Base-by-base conservation (phyloP, 2,329 filamentous ascomycete species). In the Exophiala phaeomuriformis region DNA sequence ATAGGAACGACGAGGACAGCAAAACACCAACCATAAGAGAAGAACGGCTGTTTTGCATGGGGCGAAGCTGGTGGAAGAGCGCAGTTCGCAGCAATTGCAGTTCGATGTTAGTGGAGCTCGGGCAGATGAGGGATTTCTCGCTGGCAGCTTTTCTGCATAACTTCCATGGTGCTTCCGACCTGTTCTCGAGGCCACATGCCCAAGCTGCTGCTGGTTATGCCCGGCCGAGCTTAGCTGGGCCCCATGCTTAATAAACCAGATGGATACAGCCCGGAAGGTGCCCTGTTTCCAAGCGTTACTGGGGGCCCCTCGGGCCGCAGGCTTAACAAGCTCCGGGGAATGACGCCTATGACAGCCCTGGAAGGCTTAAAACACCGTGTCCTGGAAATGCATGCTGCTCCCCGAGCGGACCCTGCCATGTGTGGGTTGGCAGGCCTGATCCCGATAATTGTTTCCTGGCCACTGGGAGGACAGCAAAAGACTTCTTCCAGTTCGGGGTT, bases 21-120 rank as follows among this genome's bases (percentile, higher is more conserved):
- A 47, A 33, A 28, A 29, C 33, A 42, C 57, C 57, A 59, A 55
- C 51, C 57, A 59, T 36, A 37, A 37, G 43, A 35, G 35, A 12
- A 47, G 19, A 39, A 12, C 9, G 7, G 10, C 36, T 12, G 36
- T 39, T 39, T 12, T 39, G 19, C 10, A 5, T 19, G 10, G 12
- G 39, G 39, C 39, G 39, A 41, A 41, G 12, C 10, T 27, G 35
- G 39, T 31, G 31, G 45, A 31, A 42, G 12, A 37, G 39, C 5
- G 7, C n/a, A 37, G 49, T 36, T 41, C 7, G 6, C 5, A 41
- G 39, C 10, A 12, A 12, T 41, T 47, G 10, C 19, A 43, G 41
- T 35, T 10, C 42, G 51, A n/a, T 31, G 7, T 28, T 10, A 12
- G 32, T 45, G 42, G 42, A 45, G 29, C 29, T 32, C 28, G 30